A percentile compares a stretch with the other conserved stretches of the same genome.
Evolutionary conservation across 305 asterid genomes (phyloP).

Genomic region (Lippia alba): DNA sequence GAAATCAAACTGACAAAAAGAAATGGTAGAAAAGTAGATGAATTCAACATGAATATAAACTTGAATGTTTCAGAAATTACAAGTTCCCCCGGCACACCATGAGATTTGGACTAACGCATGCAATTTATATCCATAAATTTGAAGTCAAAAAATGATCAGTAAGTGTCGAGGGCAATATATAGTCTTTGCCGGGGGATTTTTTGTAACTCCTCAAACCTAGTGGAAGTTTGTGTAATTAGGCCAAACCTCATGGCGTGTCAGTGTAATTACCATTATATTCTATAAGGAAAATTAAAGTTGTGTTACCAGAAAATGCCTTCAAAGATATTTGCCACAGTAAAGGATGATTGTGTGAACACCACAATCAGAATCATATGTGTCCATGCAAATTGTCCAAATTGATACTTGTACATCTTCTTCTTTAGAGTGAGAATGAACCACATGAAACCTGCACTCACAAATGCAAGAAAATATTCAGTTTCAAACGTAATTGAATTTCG

Average conservation of each 20-base stretch:
- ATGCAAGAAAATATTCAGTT: conserved; percentile 33
- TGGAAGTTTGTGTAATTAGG: conserved; percentile 2
- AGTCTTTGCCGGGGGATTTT: too few species aligned
- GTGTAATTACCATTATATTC: too few species aligned
- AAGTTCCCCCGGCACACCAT: too few species aligned
- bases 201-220: background rate
- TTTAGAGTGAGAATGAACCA: conserved; percentile 90
- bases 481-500: conserved; percentile 4
- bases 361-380: conserved; percentile 92
- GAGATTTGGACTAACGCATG: too few species aligned
- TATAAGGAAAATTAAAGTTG: conserved; percentile 7
- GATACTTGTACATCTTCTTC: conserved; percentile 94
- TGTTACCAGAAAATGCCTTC: conserved; percentile 91
- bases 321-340: conserved; percentile 88
- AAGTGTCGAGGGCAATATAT: too few species aligned
- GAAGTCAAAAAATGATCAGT: too few species aligned
- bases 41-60: conserved; percentile 8
- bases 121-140: too few species aligned
- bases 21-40: conserved; percentile 9
- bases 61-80: too few species aligned
- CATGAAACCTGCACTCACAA: conserved; percentile 69
- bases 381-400: conserved; percentile 94
- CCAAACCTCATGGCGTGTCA: background rate
- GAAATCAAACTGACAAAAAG: conserved; percentile 5
- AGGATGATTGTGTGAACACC: conserved; percentile 85